Evolutionary conservation across 1,284 basidiomycete genomes (phyloP).

Genomic region (Puccinia hordei): DNA sequence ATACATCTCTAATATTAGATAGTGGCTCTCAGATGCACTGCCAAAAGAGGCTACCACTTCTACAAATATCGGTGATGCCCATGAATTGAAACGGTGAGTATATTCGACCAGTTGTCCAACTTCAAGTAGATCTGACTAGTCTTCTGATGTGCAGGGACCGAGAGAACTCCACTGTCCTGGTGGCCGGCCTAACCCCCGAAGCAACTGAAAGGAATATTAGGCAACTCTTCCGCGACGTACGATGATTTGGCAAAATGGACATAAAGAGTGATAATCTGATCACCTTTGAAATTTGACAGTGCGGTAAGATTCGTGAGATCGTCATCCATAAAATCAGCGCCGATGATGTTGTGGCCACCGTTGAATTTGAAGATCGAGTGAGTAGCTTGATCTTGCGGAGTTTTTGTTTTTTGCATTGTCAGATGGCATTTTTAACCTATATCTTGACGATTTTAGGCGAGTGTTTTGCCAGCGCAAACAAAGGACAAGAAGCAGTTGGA

Average conservation of each 20-base stretch:
- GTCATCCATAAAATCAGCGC: constrained; percentile 66
- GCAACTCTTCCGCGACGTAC: constrained; percentile 78
- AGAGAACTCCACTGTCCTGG: constrained; percentile 89
- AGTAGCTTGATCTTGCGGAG: constrained; percentile 53
- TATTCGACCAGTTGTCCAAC: neutral
- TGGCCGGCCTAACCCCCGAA: constrained; percentile 69
- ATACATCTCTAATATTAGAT: neutral
- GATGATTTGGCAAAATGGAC: constrained; percentile 58
- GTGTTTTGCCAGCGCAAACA: constrained; percentile 79
- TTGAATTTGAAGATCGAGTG: constrained; percentile 63
- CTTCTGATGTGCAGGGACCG: constrained; percentile 70
- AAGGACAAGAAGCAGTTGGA: constrained; percentile 86
- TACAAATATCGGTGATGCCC: neutral
- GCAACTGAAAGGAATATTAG: constrained; percentile 70
- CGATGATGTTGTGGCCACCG: constrained; percentile 70
- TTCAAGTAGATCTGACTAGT: neutral
- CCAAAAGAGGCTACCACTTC: neutral
- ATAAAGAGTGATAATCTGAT: neutral
- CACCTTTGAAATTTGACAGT: constrained; percentile 64
- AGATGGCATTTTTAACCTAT: neutral
- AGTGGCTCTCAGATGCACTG: neutral
- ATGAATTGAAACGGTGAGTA: constrained; percentile 31
- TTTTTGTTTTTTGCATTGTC: constrained; percentile 37
- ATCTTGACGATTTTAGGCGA: constrained; percentile 64
- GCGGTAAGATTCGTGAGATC: constrained; percentile 76